These are phyloP conservation scores for Thraustotheca clavata DNA, from an alignment of 352 stramenopile species.

Conservation along the genomic window DNA sequence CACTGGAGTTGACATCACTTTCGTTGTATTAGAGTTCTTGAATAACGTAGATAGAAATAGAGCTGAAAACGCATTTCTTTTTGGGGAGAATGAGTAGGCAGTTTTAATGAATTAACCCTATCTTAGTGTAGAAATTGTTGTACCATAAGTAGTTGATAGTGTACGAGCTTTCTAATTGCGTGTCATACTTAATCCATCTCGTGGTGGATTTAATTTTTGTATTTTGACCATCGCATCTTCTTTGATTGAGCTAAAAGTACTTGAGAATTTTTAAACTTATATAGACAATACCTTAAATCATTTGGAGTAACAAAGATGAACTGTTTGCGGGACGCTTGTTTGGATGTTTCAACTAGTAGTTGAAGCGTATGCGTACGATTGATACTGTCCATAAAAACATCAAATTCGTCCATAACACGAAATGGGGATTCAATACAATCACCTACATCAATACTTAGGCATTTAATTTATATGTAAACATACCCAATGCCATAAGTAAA, in stretches of 20 bases:
- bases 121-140: too few relatives aligned
- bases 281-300: constrained; percentile 57
- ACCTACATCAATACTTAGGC: constrained; percentile 13
- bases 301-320: constrained; percentile 88
- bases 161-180: too few relatives aligned
- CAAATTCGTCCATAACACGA: constrained; percentile 98
- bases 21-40: too few relatives aligned
- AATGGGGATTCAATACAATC: constrained; percentile 90
- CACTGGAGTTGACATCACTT: too few relatives aligned
- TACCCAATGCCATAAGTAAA: constrained; percentile 90
- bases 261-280: constrained; percentile 1
- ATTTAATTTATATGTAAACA: constrained; percentile 21
- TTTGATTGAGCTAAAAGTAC: constrained; percentile 41
- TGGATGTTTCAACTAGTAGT: constrained; percentile 84
- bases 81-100: too few relatives aligned
- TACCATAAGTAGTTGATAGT: too few relatives aligned
- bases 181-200: constrained; percentile 38
- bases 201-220: constrained; percentile 81
- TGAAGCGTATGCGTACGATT: constrained; percentile 94
- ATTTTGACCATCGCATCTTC: constrained; percentile 77
- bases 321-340: constrained; percentile 66
- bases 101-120: too few relatives aligned
- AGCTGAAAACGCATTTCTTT: too few relatives aligned
- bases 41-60: too few relatives aligned
- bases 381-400: constrained; percentile 98